These are phyloP conservation scores for Bidens hawaiensis DNA, from an alignment of 140 eudicot species.

Conservation along the genomic window DNA sequence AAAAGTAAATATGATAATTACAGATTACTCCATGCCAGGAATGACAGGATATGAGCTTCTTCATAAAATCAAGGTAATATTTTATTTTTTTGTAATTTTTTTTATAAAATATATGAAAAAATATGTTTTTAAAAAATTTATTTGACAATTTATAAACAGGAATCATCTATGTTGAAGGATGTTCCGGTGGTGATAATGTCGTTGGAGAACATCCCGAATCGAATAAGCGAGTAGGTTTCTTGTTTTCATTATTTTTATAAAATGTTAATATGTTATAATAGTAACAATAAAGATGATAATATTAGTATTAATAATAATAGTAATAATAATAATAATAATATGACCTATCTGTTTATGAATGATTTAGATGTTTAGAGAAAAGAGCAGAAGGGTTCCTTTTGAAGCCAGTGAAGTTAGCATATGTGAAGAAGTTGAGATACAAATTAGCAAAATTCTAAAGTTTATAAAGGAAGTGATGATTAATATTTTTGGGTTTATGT, in stretches of 20 bases:
- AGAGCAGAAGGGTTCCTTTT: constrained; percentile 77
- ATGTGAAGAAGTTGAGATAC: constrained; percentile 57
- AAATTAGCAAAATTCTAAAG: constrained; percentile 31
- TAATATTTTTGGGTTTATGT: background rate
- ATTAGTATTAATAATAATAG: background rate
- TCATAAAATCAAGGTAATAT: constrained; percentile 70
- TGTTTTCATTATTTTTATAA: background rate
- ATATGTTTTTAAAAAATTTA: background rate
- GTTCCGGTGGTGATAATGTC: constrained; percentile 85
- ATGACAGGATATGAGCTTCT: constrained; percentile 87
- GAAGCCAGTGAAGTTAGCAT: constrained; percentile 71
- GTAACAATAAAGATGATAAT: background rate
- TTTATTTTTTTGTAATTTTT: background rate
- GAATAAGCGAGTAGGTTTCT: constrained; percentile 52
- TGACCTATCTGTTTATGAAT: background rate
- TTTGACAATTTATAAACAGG: constrained; percentile 38
- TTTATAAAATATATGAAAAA: background rate
- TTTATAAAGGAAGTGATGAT: background rate
- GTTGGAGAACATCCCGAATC: constrained; percentile 74
- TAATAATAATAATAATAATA: background rate
- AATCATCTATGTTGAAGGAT: constrained; percentile 59
- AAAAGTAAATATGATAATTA: constrained; percentile 69
- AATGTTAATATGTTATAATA: background rate
- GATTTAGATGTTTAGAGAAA: constrained; percentile 65
- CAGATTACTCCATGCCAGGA: constrained; percentile 89